Evolutionary conservation across 352 stramenopile genomes (phyloP).

Genomic region (Globisporangium canariense): DNA sequence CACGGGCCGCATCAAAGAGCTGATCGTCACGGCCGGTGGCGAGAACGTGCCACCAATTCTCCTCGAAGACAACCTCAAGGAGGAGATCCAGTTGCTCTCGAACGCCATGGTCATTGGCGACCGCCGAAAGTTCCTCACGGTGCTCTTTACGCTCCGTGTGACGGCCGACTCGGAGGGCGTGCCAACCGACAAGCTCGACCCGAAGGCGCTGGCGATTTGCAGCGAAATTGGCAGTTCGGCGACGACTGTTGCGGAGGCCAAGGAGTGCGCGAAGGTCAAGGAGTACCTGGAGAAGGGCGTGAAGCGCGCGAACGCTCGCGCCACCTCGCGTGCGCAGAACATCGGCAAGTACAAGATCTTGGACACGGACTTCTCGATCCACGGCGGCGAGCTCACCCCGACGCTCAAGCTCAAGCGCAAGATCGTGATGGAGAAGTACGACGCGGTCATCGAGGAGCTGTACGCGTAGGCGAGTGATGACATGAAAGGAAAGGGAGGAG

Average conservation of each 20-base stretch:
- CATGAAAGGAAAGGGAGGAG: not conserved
- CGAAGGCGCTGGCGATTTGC: constrained; percentile 55
- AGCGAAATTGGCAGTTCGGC: constrained; percentile 62
- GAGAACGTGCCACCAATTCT: constrained; percentile 94
- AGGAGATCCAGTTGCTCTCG: constrained; percentile 79
- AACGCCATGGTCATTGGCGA: constrained; percentile 94
- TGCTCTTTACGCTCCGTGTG: constrained; percentile 86
- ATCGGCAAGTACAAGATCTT: constrained; percentile 88
- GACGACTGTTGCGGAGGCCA: constrained; percentile 69
- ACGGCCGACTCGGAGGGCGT: constrained; percentile 76
- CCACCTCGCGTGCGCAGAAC: constrained; percentile 81
- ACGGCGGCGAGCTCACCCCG: constrained; percentile 91
- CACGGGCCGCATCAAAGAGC: constrained; percentile 95
- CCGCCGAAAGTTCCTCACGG: constrained; percentile 90
- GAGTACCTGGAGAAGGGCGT: constrained; percentile 68
- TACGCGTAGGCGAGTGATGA: constrained; percentile 60
- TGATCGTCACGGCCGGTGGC: constrained; percentile 94
- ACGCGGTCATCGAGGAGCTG: constrained; percentile 81
- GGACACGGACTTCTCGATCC: constrained; percentile 89
- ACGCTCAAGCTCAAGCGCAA: constrained; percentile 96
- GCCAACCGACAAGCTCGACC: constrained; percentile 79
- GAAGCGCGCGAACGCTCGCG: constrained; percentile 71
- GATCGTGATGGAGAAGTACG: constrained; percentile 91
- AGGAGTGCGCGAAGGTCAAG: constrained; percentile 72
- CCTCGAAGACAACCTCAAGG: constrained; percentile 91